Evolutionary conservation across 495 filamentous ascomycete genomes (phyloP), one percentile per base, ranked within the genome.

Genomic region (Podospora fimiseda): DNA sequence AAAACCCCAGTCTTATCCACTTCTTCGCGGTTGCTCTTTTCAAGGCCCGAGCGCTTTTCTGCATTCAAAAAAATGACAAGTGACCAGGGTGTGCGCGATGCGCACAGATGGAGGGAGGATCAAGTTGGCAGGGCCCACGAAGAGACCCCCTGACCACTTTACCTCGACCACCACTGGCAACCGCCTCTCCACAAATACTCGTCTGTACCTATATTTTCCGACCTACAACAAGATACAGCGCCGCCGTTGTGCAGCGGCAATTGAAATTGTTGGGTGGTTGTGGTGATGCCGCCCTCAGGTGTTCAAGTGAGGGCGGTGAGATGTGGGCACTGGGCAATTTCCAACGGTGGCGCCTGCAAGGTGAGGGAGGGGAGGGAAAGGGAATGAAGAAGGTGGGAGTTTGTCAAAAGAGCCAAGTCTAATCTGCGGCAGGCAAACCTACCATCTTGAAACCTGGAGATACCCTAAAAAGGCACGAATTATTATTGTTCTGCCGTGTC

Each of bases 81-180:
- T 39, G 40, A 44, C 20, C 48, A 50, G 46, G 60, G 55, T 56
- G 52, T 56, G 62, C 56, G 52, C 47, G 56, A 65, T 61, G 51
- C 39, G 48, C 56, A 59, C 43, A 39, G 56, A 59, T 57, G 56
- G 52, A 52, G 56, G 38, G 52, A 55, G 43, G 55, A 60, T 65
- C 59, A 60, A 60, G 55, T 52, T 49, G 22, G 54, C 37, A 15
- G 8, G 24, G 11, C 19, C n/a, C 22, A 46, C 53, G 38, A 56
- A 41, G 49, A 38, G 43, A 33, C 42, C 55, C 55, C 59, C 53
- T 58, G 56, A 39, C 56, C 24, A 15, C 7, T 36, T 36, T 48
- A 48, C 44, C 33, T 46, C 39, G 49, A 41, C 48, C 52, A 45
- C 48, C 52, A 43, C 14, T 18, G 11, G 7, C 5, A 19, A 44